phyloP scores from a whole-genome alignment of 2,329 filamentous ascomycete genomes.

The Aspergillus neoniger region DNA sequence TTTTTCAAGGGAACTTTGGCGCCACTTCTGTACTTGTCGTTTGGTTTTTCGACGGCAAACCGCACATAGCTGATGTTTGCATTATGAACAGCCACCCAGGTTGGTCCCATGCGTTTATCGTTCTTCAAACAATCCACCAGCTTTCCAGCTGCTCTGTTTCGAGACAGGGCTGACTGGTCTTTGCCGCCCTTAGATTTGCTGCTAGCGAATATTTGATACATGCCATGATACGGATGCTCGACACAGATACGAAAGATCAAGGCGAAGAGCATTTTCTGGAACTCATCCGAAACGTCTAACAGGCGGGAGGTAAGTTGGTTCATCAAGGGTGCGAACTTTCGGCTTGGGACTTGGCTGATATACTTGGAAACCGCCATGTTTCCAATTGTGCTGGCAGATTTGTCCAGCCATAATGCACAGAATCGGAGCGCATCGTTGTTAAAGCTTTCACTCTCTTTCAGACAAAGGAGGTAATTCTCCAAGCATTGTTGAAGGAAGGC shows the following conservation, averaged over 20 bases:
- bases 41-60: constrained; percentile 49
- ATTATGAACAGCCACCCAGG: constrained; percentile 72
- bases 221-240: constrained; percentile 94
- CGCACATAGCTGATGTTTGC: constrained; percentile 67
- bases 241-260: constrained; percentile 81
- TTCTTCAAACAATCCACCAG: constrained; percentile 64
- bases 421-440: constrained; percentile 90
- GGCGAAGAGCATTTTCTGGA: constrained; percentile 73
- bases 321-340: constrained; percentile 90
- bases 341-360: constrained; percentile 74
- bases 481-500: constrained; percentile 85
- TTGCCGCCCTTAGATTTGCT: constrained; percentile 66
- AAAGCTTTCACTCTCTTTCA: constrained; percentile 82
- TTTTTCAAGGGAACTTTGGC: constrained; percentile 65
- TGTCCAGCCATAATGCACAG: constrained; percentile 89
- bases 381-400: constrained; percentile 72
- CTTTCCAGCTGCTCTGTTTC: constrained; percentile 70
- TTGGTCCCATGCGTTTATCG: constrained; percentile 54
- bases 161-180: constrained; percentile 72
- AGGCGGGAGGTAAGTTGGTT: constrained; percentile 96
- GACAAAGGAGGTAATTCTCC: constrained; percentile 86
- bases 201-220: constrained; percentile 93
- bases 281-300: constrained; percentile 66
- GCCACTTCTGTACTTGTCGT: constrained; percentile 67
- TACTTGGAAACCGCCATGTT: constrained; percentile 74